phyloP scores from a whole-genome alignment of 2,329 filamentous ascomycete species.

The Ophiosphaerella narmari region DNA sequence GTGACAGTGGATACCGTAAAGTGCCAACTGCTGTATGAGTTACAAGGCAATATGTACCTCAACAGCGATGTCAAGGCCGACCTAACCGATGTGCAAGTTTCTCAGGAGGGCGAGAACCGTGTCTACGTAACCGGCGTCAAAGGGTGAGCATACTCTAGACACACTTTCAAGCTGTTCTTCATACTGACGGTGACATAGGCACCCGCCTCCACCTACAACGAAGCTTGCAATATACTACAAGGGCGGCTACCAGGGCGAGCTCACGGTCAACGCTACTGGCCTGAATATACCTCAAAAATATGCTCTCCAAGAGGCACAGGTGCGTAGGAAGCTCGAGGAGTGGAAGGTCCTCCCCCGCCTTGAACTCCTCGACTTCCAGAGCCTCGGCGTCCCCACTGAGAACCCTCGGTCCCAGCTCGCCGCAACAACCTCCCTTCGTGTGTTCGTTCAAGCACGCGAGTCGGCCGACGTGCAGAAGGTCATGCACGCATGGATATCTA shows the following conservation, averaged over 20 bases:
- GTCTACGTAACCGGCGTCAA: conserved; percentile 28
- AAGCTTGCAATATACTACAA: conserved; percentile 48
- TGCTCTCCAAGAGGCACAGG: conserved; percentile 37
- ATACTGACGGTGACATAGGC: conserved; percentile 3
- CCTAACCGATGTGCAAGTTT: conserved; percentile 39
- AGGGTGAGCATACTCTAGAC: conserved; percentile 2
- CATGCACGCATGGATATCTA: neutral
- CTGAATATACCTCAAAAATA: conserved; percentile 57
- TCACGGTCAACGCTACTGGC: conserved; percentile 40
- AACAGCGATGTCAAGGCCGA: conserved; percentile 53
- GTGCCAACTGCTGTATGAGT: conserved; percentile 53
- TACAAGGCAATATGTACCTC: conserved; percentile 53
- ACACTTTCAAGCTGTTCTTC: neutral
- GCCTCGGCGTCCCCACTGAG: neutral
- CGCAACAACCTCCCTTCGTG: neutral
- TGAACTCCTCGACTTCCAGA: neutral
- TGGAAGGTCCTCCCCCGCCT: neutral
- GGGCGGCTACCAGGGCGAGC: conserved; percentile 48
- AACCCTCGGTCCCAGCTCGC: neutral
- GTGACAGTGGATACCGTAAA: conserved; percentile 42
- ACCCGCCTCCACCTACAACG: conserved; percentile 45
- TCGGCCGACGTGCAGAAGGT: neutral
- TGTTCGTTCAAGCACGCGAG: neutral
- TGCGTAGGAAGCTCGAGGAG: neutral
- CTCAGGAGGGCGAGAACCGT: too few species aligned